These are phyloP conservation scores for Colletotrichum sojae DNA, from an alignment of 2,329 filamentous ascomycete genomes.

Conservation along the genomic window DNA sequence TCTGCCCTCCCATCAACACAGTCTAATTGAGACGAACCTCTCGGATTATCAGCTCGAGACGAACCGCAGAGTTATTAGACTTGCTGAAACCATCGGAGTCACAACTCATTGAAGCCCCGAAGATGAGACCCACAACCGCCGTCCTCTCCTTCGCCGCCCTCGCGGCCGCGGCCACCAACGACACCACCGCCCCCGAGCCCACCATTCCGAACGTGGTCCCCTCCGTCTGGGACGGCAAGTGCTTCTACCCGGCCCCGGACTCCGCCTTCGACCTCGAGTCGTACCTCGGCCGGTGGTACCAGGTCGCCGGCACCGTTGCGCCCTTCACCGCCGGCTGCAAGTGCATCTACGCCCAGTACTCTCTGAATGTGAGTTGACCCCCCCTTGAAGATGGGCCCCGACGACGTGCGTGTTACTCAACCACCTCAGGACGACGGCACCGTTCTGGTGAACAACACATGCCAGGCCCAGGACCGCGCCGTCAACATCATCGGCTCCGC, in stretches of 20 bases:
- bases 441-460: conserved; percentile 51
- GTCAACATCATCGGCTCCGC: conserved; percentile 50
- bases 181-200: conserved; percentile 19
- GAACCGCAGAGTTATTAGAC: conserved; percentile 28
- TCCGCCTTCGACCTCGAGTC: conserved; percentile 47
- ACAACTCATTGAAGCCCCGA: not conserved
- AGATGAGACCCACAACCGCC: conserved; percentile 27
- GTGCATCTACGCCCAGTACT: conserved; percentile 50
- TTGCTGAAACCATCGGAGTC: not conserved
- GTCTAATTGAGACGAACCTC: conserved; percentile 1
- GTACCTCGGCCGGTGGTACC: conserved; percentile 52
- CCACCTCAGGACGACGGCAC: conserved; percentile 51
- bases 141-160: conserved; percentile 33
- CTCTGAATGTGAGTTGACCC: conserved; percentile 46
- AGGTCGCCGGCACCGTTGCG: conserved; percentile 50
- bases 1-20: not conserved
- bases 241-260: conserved; percentile 50
- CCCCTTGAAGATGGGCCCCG: no score
- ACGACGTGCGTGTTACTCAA: no score
- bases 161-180: conserved; percentile 34
- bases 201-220: conserved; percentile 45
- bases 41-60: not conserved
- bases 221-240: conserved; percentile 49
- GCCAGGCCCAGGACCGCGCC: conserved; percentile 45
- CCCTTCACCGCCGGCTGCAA: conserved; percentile 51